Base-by-base conservation (phyloP, 106 monocot species). In the Phalaenopsis equestris region DNA sequence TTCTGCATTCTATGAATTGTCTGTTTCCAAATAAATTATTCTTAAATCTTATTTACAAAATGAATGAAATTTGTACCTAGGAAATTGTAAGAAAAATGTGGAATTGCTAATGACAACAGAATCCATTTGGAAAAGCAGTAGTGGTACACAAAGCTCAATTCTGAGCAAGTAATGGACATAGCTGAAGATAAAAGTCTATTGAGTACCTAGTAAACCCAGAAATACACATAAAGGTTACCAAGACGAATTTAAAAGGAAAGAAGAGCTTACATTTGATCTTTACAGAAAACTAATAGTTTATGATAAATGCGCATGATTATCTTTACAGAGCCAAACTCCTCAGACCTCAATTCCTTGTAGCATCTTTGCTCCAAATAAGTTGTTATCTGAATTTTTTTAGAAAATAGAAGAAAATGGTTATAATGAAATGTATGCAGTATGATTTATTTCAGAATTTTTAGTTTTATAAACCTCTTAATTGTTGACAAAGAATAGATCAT, bases 321-420 rank as follows among this genome's bases (percentile, higher is more conserved):
- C 86, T 90, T 94, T 76, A 84, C 94, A 38, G 79, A 89, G 42
- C 86, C 84, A 84, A 94, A 94, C 38, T 79, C 90, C 86, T 97
- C 94, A 24, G 43, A 82, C 85, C 96, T 94, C 78, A 97, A 86
- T 85, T 94, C 96, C 92, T 92, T 97, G 87, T 97, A 97, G 80
- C 87, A 97, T 68, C 82, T 92, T 81, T 97, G 90, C 82, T 97
- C 96, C 86, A 97, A 81, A 84, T 94, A 97, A 84, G 49, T 78
- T 82, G 95, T 89, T 56, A 95, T 95, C 90, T 95, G 88, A 73
- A 23, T 42, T 74, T 45, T 45, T 43, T n/a, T 5, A 14, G 37
- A 42, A 74, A 43, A 73, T 43, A 42, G 42, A 74, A 43, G 43
- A 16, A 74, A 1, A 10, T 37, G 52, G 10, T 41, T 14, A 70